phyloP scores from a whole-genome alignment of 2,329 filamentous ascomycete genomes.

The Talaromyces sp. region DNA sequence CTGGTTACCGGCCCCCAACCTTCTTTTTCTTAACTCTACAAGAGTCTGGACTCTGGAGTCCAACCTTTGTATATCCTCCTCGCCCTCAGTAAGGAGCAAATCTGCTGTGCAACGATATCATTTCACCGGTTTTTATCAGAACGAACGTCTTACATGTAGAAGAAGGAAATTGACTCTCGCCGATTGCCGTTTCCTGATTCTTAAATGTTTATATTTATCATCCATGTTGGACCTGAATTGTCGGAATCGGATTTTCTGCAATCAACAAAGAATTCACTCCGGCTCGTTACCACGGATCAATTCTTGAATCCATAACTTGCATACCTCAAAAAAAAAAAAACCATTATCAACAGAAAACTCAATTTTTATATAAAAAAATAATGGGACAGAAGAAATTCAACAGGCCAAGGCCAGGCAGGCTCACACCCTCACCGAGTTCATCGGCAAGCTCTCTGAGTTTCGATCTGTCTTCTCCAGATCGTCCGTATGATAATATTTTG shows the following conservation, averaged over 20 bases:
- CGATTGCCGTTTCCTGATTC: neutral
- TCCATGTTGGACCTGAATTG: neutral
- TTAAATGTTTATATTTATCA: neutral
- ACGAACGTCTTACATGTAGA: too few relatives aligned
- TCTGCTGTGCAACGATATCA: too few relatives aligned
- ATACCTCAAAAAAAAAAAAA: neutral
- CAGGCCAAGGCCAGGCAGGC: neutral
- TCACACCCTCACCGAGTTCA: neutral
- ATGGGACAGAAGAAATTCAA: neutral
- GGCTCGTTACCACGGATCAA: neutral
- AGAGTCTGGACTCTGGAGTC: too few relatives aligned
- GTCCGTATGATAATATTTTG: constrained; percentile 54
- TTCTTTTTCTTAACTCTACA: too few relatives aligned
- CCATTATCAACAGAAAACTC: neutral
- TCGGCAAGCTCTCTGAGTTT: constrained; percentile 25
- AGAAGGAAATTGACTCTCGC: too few relatives aligned
- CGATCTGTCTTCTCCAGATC: constrained; percentile 31
- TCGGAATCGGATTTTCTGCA: neutral
- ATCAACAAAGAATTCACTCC: neutral
- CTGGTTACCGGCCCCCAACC: too few relatives aligned
- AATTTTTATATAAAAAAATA: neutral
- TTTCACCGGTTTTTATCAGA: too few relatives aligned
- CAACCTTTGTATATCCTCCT: too few relatives aligned
- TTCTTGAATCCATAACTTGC: neutral
- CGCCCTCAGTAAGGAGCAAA: too few relatives aligned